Percentiles rank a stretch among this genome's conserved stretches.
phyloP scores from a whole-genome alignment of 2,329 filamentous ascomycete species.

The Aureobasidium namibiae region DNA sequence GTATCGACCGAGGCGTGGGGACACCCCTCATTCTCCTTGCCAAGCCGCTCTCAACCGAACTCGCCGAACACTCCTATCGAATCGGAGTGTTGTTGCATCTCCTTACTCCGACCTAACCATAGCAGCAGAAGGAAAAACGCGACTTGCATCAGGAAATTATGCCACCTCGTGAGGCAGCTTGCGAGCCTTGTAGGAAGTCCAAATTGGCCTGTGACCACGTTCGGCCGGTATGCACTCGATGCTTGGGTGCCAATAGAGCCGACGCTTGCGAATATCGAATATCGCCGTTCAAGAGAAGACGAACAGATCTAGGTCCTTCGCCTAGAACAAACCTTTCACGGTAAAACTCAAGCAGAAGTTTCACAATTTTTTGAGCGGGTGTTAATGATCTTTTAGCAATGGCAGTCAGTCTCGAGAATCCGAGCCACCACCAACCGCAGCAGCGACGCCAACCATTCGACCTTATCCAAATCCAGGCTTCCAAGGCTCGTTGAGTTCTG shows the following conservation, averaged over 20 bases:
- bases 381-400: background rate
- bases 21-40: background rate
- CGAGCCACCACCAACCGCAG: conserved; percentile 9
- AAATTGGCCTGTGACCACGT: conserved; percentile 25
- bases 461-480: conserved; percentile 29
- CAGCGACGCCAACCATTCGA: conserved; percentile 12
- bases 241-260: conserved; percentile 17
- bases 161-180: conserved; percentile 18
- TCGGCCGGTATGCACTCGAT: conserved; percentile 22
- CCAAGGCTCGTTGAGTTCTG: conserved; percentile 25
- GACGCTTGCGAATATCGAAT: conserved; percentile 21
- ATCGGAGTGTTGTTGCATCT: conserved; percentile 1
- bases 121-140: background rate
- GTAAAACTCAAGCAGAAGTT: background rate
- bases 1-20: background rate
- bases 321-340: background rate
- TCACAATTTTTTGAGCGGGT: background rate
- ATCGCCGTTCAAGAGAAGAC: conserved; percentile 23
- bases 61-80: conserved; percentile 6
- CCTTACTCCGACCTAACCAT: background rate
- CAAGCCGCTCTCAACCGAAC: conserved; percentile 4
- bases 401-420: conserved; percentile 9
- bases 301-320: conserved; percentile 5
- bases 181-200: conserved; percentile 23
- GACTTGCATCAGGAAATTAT: background rate